These are phyloP conservation scores for Fagopyrum tataricum DNA, from an alignment of 148 eudicot species.

Conservation along the genomic window DNA sequence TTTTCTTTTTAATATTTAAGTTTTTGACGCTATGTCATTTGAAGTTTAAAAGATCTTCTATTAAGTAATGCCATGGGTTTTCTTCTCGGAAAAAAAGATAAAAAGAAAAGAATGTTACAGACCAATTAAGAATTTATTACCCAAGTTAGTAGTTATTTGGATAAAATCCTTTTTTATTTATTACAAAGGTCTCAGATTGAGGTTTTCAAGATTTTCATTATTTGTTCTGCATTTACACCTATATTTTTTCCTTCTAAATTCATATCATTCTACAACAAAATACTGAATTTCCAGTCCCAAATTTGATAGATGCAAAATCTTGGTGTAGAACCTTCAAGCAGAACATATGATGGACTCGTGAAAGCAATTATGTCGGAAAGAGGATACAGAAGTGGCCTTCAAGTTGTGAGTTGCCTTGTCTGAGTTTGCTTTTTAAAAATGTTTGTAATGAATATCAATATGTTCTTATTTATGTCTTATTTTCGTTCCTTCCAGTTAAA, in stretches of 20 bases:
- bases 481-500: slow-evolving; percentile 46
- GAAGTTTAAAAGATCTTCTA: neutral
- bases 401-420: slow-evolving; percentile 43
- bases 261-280: slow-evolving; percentile 15
- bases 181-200: slow-evolving; percentile 1
- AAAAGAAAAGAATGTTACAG: neutral
- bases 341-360: slow-evolving; percentile 57
- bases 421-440: slow-evolving; percentile 12
- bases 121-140: neutral
- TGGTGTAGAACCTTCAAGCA: slow-evolving; percentile 63
- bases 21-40: neutral
- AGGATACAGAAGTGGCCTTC: slow-evolving; percentile 36
- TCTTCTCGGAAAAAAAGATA: neutral
- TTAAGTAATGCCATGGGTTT: neutral
- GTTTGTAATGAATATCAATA: neutral
- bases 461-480: slow-evolving; percentile 12
- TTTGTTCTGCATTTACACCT: neutral
- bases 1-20: neutral
- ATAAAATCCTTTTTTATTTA: neutral
- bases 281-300: slow-evolving; percentile 17
- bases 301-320: slow-evolving; percentile 74
- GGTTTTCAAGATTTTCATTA: neutral
- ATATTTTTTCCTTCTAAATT: neutral
- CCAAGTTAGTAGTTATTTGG: neutral
- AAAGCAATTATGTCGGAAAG: slow-evolving; percentile 46